Evolutionary conservation across 2,329 filamentous ascomycete species (phyloP).

Genomic region (Pseudogymnoascus sp.): DNA sequence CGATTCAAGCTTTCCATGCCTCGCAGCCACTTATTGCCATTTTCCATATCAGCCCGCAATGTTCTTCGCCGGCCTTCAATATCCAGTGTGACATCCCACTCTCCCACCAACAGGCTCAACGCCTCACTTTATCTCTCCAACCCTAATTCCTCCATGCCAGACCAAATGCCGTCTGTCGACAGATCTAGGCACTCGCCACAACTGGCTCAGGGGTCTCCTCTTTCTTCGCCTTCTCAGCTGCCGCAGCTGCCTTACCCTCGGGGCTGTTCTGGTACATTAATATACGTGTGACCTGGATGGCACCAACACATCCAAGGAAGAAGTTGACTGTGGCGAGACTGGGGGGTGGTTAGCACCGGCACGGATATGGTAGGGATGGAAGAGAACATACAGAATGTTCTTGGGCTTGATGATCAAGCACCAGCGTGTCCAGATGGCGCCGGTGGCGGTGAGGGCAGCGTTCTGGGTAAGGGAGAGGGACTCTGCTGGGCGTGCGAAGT

Average conservation of each 20-base stretch:
- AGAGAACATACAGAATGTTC: constrained; percentile 67
- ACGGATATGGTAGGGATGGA: constrained; percentile 9
- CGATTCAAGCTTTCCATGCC: neutral
- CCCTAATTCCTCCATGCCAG: neutral
- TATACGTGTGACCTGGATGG: constrained; percentile 75
- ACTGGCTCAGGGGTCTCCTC: constrained; percentile 16
- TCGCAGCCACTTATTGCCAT: neutral
- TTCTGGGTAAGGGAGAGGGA: constrained; percentile 93
- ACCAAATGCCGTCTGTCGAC: neutral
- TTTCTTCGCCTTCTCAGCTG: constrained; percentile 35
- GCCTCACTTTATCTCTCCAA: neutral
- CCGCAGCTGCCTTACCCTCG: constrained; percentile 37
- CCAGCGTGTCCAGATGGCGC: constrained; percentile 97
- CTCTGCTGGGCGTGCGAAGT: constrained; percentile 84
- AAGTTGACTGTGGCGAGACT: constrained; percentile 95
- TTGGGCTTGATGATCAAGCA: constrained; percentile 93
- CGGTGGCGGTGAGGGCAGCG: constrained; percentile 78
- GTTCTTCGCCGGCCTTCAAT: neutral
- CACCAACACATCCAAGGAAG: constrained; percentile 84
- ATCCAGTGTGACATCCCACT: neutral
- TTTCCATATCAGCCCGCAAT: neutral
- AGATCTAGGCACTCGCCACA: neutral
- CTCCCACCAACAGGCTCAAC: neutral
- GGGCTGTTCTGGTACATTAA: constrained; percentile 52
- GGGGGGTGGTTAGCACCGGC: neutral